Evolutionary conservation across 768 basidiomycete species (phyloP).

Genomic region (Coprinopsis strossmayeri): DNA sequence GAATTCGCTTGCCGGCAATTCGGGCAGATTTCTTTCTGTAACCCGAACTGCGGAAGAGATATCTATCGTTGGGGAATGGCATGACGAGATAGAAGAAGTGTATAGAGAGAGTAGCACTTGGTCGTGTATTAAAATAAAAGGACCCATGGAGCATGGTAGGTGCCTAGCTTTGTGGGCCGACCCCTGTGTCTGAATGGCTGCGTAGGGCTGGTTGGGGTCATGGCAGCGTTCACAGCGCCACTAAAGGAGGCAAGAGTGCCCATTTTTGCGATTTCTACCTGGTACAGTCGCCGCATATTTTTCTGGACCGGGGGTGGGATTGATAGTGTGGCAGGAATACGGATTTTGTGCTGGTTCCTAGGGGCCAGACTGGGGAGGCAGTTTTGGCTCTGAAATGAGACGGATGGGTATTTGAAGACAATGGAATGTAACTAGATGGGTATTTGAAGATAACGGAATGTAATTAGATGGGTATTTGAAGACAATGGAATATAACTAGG

Average conservation of each 20-base stretch:
- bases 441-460: conserved; percentile 11
- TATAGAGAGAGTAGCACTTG: conserved; percentile 37
- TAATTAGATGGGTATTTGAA: neutral
- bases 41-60: conserved; percentile 57
- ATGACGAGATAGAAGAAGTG: conserved; percentile 27
- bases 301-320: neutral
- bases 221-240: conserved; percentile 47
- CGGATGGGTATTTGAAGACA: conserved; percentile 46
- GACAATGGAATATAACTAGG: neutral
- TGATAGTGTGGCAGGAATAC: conserved; percentile 45
- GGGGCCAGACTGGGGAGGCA: conserved; percentile 33
- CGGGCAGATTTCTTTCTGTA: conserved; percentile 39
- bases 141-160: conserved; percentile 62
- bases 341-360: conserved; percentile 55
- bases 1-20: conserved; percentile 21
- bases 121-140: conserved; percentile 56
- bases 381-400: conserved; percentile 36
- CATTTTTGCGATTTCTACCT: conserved; percentile 59
- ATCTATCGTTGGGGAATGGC: conserved; percentile 47
- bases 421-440: conserved; percentile 9
- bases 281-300: conserved; percentile 25
- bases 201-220: conserved; percentile 49
- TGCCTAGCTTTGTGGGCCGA: neutral
- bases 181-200: conserved; percentile 1
- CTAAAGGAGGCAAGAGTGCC: conserved; percentile 45